phyloP scores from a whole-genome alignment of 2,329 filamentous ascomycete genomes.

The Orbilia blumenaviensis region DNA sequence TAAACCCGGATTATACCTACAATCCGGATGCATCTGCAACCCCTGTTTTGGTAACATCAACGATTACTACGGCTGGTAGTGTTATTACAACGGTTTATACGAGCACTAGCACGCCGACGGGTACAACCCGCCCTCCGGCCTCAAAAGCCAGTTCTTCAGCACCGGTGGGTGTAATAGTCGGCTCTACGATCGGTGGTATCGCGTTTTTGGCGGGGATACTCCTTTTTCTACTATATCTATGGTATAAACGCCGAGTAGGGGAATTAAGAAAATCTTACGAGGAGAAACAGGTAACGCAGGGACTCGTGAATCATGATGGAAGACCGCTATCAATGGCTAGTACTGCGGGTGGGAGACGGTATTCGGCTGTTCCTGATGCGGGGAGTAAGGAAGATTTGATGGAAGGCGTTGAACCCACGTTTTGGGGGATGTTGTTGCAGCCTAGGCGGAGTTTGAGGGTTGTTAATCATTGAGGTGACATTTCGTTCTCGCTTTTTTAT shows the following conservation, averaged over 20 bases:
- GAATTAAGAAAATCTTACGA: conserved; percentile 55
- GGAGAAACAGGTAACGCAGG: conserved; percentile 44
- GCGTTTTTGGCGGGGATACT: conserved; percentile 71
- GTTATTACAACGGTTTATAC: conserved; percentile 61
- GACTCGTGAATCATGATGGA: no score
- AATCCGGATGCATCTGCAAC: conserved; percentile 11
- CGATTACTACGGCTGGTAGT: conserved; percentile 61
- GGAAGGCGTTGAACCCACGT: conserved; percentile 73
- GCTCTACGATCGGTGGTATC: conserved; percentile 61
- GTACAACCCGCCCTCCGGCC: conserved; percentile 56
- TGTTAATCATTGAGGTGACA: conserved; percentile 68
- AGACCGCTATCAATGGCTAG: conserved; percentile 58
- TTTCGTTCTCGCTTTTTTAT: no score
- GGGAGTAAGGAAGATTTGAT: conserved; percentile 69
- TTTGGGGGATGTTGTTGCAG: conserved; percentile 75
- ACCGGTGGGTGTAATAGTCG: conserved; percentile 66
- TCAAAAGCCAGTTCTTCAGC: conserved; percentile 61
- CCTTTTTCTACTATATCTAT: conserved; percentile 71
- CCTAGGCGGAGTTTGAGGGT: conserved; percentile 74
- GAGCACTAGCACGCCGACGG: conserved; percentile 59
- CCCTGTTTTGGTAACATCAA: conserved; percentile 55
- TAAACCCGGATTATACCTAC: conserved; percentile 72
- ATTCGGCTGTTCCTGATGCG: conserved; percentile 45
- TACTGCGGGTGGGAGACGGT: conserved; percentile 36
- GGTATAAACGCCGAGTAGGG: conserved; percentile 63